A percentile compares a stretch with the other conserved stretches of the same genome.
Conservation (phyloP, 1,139 yeast genomes). For the Kazachstania sp. region DNA sequence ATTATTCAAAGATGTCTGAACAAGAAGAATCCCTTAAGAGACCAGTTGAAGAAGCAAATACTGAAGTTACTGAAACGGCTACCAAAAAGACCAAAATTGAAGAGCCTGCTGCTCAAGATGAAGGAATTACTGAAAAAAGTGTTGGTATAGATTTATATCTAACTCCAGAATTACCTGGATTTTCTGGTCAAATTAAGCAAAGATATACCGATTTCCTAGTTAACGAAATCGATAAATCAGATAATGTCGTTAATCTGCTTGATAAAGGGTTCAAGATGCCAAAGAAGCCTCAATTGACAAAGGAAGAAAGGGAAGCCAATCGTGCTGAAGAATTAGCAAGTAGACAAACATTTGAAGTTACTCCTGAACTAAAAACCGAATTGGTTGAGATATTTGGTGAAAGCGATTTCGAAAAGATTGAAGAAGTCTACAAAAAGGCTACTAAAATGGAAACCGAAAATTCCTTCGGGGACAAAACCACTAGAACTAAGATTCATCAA, state of each 20-base stretch:
- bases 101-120: slow-evolving; percentile 2
- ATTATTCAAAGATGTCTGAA: slow-evolving; percentile 6
- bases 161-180: slow-evolving; percentile 50
- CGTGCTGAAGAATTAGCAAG: slow-evolving; percentile 34
- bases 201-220: slow-evolving; percentile 93
- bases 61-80: background rate
- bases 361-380: slow-evolving; percentile 39
- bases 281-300: slow-evolving; percentile 44
- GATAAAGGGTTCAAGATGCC: slow-evolving; percentile 60
- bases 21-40: slow-evolving; percentile 6
- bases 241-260: slow-evolving; percentile 61
- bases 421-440: slow-evolving; percentile 51
- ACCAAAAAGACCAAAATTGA: slow-evolving; percentile 10
- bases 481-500: slow-evolving; percentile 70
- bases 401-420: slow-evolving; percentile 49
- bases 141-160: slow-evolving; percentile 80
- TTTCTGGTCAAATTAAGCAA: slow-evolving; percentile 72
- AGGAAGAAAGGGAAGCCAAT: slow-evolving; percentile 35
- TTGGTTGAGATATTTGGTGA: slow-evolving; percentile 51
- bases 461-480: slow-evolving; percentile 55
- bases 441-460: slow-evolving; percentile 52
- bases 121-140: slow-evolving; percentile 45
- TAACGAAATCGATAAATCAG: slow-evolving; percentile 66
- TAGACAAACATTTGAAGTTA: slow-evolving; percentile 40
- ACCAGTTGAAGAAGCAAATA: slow-evolving; percentile 6